Conservation (phyloP, 345 rosid genomes). For the Odontarrhena argentea region DNA sequence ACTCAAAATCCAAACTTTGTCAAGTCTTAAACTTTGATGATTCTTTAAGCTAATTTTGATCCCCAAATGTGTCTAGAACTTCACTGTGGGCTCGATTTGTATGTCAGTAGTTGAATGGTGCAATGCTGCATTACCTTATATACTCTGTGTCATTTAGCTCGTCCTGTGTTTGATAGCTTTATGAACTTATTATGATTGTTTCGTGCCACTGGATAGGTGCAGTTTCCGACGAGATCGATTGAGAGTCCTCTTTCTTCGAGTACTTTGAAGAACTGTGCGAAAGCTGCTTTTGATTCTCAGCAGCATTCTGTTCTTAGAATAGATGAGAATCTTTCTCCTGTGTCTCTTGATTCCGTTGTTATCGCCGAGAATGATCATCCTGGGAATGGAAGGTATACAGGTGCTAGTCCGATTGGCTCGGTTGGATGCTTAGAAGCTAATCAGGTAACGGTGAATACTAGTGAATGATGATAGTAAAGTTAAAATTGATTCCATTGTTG, state of each 20-base stretch:
- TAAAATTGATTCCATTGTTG: not conserved
- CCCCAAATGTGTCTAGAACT: not conserved
- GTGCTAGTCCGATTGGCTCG: conserved; percentile 66
- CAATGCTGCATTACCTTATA: too few relatives aligned
- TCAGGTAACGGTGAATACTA: conserved; percentile 52
- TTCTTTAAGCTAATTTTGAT: conserved; percentile 16
- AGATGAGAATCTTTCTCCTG: conserved; percentile 80
- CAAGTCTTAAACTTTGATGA: not conserved
- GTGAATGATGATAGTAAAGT: not conserved
- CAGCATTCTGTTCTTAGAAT: conserved; percentile 62
- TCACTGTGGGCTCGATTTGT: not conserved
- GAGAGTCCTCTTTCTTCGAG: conserved; percentile 64
- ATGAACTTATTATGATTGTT: conserved; percentile 2
- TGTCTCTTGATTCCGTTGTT: conserved; percentile 85
- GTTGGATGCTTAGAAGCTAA: conserved; percentile 89
- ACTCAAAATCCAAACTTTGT: conserved; percentile 1
- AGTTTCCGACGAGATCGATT: conserved; percentile 57
- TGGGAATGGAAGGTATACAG: conserved; percentile 54
- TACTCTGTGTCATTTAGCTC: too few relatives aligned
- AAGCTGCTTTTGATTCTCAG: conserved; percentile 54
- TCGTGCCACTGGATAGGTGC: conserved; percentile 40
- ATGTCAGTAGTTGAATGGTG: too few relatives aligned
- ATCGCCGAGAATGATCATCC: conserved; percentile 70
- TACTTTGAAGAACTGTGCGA: conserved; percentile 58
- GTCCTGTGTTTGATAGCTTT: not conserved